Percentiles rank a stretch among this genome's conserved stretches.
These are phyloP conservation scores for Elongisporangium anandrum DNA, from an alignment of 352 stramenopile genomes.

Conservation along the genomic window DNA sequence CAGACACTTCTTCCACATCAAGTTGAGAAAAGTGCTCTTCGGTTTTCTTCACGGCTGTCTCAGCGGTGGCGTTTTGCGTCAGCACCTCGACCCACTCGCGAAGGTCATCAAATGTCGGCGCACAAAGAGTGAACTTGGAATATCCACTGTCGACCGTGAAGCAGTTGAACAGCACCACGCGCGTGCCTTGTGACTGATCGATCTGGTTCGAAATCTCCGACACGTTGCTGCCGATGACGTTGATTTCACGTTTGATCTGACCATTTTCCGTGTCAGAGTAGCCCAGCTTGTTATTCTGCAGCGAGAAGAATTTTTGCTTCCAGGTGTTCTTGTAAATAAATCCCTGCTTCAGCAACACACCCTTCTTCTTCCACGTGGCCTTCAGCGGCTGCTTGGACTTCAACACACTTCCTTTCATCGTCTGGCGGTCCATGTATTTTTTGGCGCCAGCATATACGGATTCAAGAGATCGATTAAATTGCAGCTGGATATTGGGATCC, in stretches of 20 bases:
- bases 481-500: slow-evolving; percentile 78
- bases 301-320: slow-evolving; percentile 83
- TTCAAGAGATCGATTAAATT: slow-evolving; percentile 80
- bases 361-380: slow-evolving; percentile 90
- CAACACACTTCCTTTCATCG: slow-evolving; percentile 51
- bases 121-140: slow-evolving; percentile 77
- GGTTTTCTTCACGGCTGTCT: slow-evolving; percentile 73
- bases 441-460: slow-evolving; percentile 85
- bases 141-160: slow-evolving; percentile 84
- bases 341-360: slow-evolving; percentile 79
- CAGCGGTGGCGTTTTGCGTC: slow-evolving; percentile 76
- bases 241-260: slow-evolving; percentile 85
- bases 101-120: slow-evolving; percentile 83
- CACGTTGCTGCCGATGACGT: slow-evolving; percentile 76
- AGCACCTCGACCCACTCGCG: slow-evolving; percentile 87
- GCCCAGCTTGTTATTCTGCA: slow-evolving; percentile 86
- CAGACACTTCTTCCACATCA: slow-evolving; percentile 69
- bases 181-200: slow-evolving; percentile 81
- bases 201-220: slow-evolving; percentile 85
- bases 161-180: slow-evolving; percentile 84
- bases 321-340: slow-evolving; percentile 91
- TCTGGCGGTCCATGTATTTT: slow-evolving; percentile 78
- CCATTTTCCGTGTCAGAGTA: slow-evolving; percentile 79
- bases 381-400: slow-evolving; percentile 56
- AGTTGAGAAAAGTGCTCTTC: slow-evolving; percentile 69